Conservation (phyloP, 148 eudicot species). For the Nyssa sinensis region DNA sequence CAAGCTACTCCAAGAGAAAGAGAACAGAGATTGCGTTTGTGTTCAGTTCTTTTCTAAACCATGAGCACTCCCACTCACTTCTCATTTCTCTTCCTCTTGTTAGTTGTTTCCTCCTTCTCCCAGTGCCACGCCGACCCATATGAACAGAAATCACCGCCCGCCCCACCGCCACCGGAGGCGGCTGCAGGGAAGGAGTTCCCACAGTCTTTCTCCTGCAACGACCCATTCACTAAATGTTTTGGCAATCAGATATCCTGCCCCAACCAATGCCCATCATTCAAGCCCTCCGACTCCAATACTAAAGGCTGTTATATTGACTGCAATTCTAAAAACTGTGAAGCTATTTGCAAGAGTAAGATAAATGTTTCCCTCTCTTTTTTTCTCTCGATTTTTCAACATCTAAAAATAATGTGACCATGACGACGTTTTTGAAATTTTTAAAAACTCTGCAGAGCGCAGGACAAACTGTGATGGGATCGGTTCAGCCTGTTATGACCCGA, state of each 20-base stretch:
- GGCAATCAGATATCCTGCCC: slow-evolving; percentile 15
- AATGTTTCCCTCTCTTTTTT: neutral
- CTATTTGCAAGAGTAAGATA: slow-evolving; percentile 26
- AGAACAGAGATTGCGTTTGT: neutral
- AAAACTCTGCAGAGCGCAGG: slow-evolving; percentile 16
- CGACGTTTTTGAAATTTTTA: too few species aligned
- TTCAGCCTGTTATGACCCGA: slow-evolving; percentile 34
- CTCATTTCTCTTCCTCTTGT: neutral
- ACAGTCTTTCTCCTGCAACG: slow-evolving; percentile 4
- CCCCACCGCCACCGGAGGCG: neutral
- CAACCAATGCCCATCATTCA: slow-evolving; percentile 17
- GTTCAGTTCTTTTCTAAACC: neutral
- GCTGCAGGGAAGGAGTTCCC: slow-evolving; percentile 9
- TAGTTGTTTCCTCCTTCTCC: neutral
- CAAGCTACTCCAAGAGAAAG: neutral
- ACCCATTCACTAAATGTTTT: neutral
- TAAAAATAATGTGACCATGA: too few species aligned
- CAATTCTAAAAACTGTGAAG: slow-evolving; percentile 24
- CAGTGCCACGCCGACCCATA: neutral
- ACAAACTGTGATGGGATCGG: slow-evolving; percentile 26
- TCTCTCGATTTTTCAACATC: too few species aligned
- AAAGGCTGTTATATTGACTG: slow-evolving; percentile 27
- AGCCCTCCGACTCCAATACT: slow-evolving; percentile 3
- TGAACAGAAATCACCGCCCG: neutral
- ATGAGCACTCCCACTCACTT: neutral